These are phyloP conservation scores for Didymella arachidicola DNA, from an alignment of 2,329 filamentous ascomycete species.

Conservation along the genomic window DNA sequence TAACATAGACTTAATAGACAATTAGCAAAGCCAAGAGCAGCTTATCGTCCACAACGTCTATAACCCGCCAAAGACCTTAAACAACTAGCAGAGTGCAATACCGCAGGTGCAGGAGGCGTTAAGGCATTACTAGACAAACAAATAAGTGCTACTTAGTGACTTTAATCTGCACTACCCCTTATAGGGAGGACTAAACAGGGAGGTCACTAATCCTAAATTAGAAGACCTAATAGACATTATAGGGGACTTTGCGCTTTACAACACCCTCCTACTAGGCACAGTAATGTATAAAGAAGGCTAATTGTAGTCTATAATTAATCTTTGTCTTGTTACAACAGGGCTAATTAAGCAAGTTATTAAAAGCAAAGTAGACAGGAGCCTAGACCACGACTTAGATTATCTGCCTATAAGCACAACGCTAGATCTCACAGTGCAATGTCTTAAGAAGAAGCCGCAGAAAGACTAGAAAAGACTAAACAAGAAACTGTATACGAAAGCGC, in stretches of 20 bases:
- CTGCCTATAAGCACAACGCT: background rate
- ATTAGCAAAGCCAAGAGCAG: conserved; percentile 12
- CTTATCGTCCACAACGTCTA: background rate
- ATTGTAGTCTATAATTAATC: too few relatives aligned
- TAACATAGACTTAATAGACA: background rate
- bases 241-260: background rate
- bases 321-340: background rate
- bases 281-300: background rate
- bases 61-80: background rate
- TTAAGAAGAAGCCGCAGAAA: too few relatives aligned
- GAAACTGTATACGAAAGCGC: too few relatives aligned
- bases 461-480: too few relatives aligned
- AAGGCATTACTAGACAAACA: background rate
- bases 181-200: background rate
- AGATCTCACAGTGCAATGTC: too few relatives aligned
- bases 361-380: background rate
- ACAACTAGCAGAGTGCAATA: background rate
- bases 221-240: background rate
- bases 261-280: background rate
- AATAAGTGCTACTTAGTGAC: background rate
- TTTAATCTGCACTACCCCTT: background rate
- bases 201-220: background rate
- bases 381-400: background rate
- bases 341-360: background rate
- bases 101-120: too few relatives aligned